phyloP scores from a whole-genome alignment of 2,329 filamentous ascomycete species.

The Fusarium equiseti region DNA sequence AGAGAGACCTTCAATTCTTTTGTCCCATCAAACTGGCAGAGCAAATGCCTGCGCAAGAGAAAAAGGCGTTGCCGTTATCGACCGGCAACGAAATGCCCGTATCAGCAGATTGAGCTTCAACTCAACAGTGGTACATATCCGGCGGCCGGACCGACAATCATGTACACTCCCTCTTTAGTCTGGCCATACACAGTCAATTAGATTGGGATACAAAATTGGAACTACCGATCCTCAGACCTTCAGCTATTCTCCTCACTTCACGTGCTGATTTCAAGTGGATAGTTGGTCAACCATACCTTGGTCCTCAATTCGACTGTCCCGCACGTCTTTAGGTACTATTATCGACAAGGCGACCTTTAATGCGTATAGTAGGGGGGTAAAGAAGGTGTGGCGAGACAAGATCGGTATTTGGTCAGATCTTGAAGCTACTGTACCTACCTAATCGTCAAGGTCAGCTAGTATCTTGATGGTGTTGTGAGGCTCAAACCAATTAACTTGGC shows the following conservation, averaged over 20 bases:
- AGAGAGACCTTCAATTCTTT: slow-evolving; percentile 11
- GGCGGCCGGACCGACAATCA: slow-evolving; percentile 20
- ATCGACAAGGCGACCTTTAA: background rate
- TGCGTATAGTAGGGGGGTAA: slow-evolving; percentile 9
- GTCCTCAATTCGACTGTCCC: slow-evolving; percentile 8
- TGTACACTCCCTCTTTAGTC: slow-evolving; percentile 43
- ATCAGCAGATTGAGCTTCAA: slow-evolving; percentile 32
- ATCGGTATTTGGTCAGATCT: slow-evolving; percentile 36
- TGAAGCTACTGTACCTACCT: background rate
- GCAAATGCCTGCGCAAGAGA: slow-evolving; percentile 6
- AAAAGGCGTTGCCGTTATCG: slow-evolving; percentile 24
- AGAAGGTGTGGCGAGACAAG: slow-evolving; percentile 36
- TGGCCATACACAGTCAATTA: background rate
- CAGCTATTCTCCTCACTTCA: slow-evolving; percentile 5
- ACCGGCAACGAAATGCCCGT: slow-evolving; percentile 2
- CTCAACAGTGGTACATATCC: slow-evolving; percentile 21
- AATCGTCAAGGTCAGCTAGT: slow-evolving; percentile 5
- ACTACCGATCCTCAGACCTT: slow-evolving; percentile 16
- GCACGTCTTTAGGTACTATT: background rate
- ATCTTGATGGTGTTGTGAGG: slow-evolving; percentile 28
- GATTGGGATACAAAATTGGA: slow-evolving; percentile 22
- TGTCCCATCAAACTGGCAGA: slow-evolving; percentile 12
- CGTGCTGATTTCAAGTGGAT: background rate
- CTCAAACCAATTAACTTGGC: slow-evolving; percentile 8
- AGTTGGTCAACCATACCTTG: slow-evolving; percentile 12